Conservation (phyloP, 2,329 filamentous ascomycete genomes). For the Colletotrichum incanum region DNA sequence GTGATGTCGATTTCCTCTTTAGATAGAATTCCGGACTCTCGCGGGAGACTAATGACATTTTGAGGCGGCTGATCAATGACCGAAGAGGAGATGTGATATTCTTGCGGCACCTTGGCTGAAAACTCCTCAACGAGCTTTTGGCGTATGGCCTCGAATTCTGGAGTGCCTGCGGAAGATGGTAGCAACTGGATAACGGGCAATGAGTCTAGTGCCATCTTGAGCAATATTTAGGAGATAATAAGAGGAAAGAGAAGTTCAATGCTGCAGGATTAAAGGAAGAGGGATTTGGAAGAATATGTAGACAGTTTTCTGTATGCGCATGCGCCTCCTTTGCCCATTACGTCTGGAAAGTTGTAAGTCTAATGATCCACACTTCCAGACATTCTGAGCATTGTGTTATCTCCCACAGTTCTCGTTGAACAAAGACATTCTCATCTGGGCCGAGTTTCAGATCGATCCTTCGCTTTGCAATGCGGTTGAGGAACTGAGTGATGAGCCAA, state of each 20-base stretch:
- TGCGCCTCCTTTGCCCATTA: no score
- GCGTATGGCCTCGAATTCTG: slow-evolving; percentile 47
- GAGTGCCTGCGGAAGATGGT: slow-evolving; percentile 42
- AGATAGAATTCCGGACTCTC: slow-evolving; percentile 60
- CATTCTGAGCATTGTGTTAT: no score
- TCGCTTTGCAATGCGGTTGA: background rate
- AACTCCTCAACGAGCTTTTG: slow-evolving; percentile 50
- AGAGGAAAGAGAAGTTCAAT: background rate
- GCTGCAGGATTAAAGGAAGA: background rate
- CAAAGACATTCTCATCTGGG: no score
- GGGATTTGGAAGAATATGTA: background rate
- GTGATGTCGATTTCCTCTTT: slow-evolving; percentile 65
- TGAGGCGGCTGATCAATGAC: slow-evolving; percentile 44
- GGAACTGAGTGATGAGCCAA: background rate
- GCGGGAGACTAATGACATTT: slow-evolving; percentile 54
- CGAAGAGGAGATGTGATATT: slow-evolving; percentile 49
- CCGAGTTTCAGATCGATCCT: background rate
- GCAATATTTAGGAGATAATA: background rate
- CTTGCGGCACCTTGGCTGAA: slow-evolving; percentile 50
- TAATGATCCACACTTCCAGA: no score
- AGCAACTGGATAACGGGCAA: slow-evolving; percentile 12
- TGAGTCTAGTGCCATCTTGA: background rate
- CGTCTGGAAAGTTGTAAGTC: no score
- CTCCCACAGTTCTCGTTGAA: no score
- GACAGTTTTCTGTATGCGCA: no score